Evolutionary conservation across 2,329 filamentous ascomycete species (phyloP).

Genomic region (Fusarium fracticaudum): DNA sequence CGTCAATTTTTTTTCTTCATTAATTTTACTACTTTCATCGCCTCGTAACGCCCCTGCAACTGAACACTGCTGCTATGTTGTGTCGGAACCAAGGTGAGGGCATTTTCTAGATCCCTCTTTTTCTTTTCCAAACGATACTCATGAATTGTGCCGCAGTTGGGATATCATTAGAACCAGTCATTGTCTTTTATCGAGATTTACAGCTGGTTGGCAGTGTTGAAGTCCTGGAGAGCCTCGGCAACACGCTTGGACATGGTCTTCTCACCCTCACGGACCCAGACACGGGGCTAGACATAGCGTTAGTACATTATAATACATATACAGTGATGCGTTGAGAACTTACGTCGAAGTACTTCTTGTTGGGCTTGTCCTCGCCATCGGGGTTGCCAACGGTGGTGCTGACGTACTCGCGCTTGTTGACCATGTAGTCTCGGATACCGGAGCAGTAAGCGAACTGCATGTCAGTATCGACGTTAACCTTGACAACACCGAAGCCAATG

Average conservation of each 20-base stretch:
- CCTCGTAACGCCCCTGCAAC: conserved; percentile 30
- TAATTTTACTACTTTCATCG: conserved; percentile 41
- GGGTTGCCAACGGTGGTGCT: conserved; percentile 90
- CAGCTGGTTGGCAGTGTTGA: conserved; percentile 67
- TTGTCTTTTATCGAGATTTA: conserved; percentile 39
- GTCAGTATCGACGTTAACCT: conserved; percentile 99
- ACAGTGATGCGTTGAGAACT: conserved; percentile 35
- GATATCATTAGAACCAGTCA: conserved; percentile 29
- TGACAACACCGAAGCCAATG: conserved; percentile 94
- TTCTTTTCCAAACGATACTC: conserved; percentile 28
- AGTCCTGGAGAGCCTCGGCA: conserved; percentile 84
- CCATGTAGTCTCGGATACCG: conserved; percentile 94
- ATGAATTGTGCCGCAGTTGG: conserved; percentile 24
- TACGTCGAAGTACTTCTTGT: conserved; percentile 91
- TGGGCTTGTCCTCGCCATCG: conserved; percentile 95
- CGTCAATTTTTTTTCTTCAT: conserved; percentile 34
- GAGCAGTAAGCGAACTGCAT: conserved; percentile 93
- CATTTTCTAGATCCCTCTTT: conserved; percentile 8
- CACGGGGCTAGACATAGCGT: conserved; percentile 71
- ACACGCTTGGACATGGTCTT: conserved; percentile 93
- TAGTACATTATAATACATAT: neutral
- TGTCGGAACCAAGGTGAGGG: conserved; percentile 20
- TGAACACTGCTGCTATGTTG: conserved; percentile 26
- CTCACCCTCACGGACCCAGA: conserved; percentile 97
- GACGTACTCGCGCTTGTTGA: conserved; percentile 96